A percentile compares a stretch with the other conserved stretches of the same genome.
Evolutionary conservation across 331 rosid species (phyloP).

Genomic region (Phaseolus coccineus): DNA sequence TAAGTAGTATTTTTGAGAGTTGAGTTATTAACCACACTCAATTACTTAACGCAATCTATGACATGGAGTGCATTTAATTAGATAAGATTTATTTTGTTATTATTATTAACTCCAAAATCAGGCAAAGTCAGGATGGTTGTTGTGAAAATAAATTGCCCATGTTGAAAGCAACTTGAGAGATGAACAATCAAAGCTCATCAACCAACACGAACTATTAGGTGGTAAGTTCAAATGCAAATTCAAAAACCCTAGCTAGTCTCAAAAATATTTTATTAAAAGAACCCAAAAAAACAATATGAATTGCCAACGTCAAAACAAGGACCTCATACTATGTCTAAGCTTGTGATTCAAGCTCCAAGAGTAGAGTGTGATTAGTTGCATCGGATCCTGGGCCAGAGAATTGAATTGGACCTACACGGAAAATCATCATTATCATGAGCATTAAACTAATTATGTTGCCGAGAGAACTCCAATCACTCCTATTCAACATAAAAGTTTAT

Average conservation of each 20-base stretch:
- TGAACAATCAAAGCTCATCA: slow-evolving; percentile 17
- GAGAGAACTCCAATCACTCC: slow-evolving; percentile 7
- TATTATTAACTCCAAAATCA: background rate
- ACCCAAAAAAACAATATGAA: slow-evolving; percentile 16
- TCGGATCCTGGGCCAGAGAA: slow-evolving; percentile 81
- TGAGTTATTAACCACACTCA: background rate
- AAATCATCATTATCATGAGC: slow-evolving; percentile 37
- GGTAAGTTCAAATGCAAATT: slow-evolving; percentile 1
- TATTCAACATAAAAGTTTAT: slow-evolving; percentile 28
- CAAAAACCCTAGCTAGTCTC: slow-evolving; percentile 38
- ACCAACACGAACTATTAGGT: slow-evolving; percentile 23
- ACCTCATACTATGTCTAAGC: slow-evolving; percentile 42
- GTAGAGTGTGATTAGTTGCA: slow-evolving; percentile 77
- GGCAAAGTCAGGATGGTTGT: background rate
- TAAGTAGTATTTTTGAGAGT: too few relatives aligned
- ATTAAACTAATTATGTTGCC: background rate
- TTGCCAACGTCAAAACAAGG: slow-evolving; percentile 20
- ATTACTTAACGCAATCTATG: background rate
- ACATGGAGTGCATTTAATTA: background rate
- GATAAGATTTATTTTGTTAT: background rate
- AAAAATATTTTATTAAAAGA: slow-evolving; percentile 21
- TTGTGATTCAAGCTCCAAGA: slow-evolving; percentile 74
- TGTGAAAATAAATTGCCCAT: slow-evolving; percentile 19
- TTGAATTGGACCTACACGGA: slow-evolving; percentile 89
- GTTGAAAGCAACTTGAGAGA: slow-evolving; percentile 22